Conservation (phyloP, 139 green algal species). For the Asterochloris erici region DNA sequence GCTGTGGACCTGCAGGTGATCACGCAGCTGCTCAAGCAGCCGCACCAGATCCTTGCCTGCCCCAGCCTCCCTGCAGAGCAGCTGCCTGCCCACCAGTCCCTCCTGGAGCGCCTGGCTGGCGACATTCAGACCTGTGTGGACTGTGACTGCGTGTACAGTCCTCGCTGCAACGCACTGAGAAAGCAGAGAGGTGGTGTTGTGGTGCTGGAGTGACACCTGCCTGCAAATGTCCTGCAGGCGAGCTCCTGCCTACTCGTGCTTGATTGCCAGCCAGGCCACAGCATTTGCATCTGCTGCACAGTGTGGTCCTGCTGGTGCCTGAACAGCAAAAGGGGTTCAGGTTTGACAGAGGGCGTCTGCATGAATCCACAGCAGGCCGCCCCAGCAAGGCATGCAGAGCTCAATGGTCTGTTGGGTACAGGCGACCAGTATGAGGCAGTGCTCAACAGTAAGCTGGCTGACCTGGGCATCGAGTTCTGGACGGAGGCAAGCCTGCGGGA, state of each 20-base stretch:
- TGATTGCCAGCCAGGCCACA: not conserved
- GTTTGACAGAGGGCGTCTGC: not conserved
- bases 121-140: slow-evolving; percentile 42
- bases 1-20: slow-evolving; percentile 17
- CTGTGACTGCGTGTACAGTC: slow-evolving; percentile 32
- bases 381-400: slow-evolving; percentile 5
- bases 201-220: not conserved
- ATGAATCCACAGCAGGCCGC: slow-evolving; percentile 5
- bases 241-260: not conserved
- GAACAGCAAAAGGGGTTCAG: not conserved
- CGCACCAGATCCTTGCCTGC: not conserved
- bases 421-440: slow-evolving; percentile 71
- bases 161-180: slow-evolving; percentile 12
- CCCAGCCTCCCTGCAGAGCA: not conserved
- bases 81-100: not conserved
- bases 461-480: slow-evolving; percentile 63
- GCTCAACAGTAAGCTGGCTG: slow-evolving; percentile 56
- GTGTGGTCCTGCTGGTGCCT: not conserved
- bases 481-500: slow-evolving; percentile 71
- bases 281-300: not conserved
- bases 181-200: not conserved
- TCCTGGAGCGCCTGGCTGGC: slow-evolving; percentile 22
- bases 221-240: not conserved
- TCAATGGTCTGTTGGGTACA: not conserved
- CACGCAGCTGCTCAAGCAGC: slow-evolving; percentile 37